Base-by-base conservation (phyloP, 208 protist species). In the Trypanosoma vivax region DNA sequence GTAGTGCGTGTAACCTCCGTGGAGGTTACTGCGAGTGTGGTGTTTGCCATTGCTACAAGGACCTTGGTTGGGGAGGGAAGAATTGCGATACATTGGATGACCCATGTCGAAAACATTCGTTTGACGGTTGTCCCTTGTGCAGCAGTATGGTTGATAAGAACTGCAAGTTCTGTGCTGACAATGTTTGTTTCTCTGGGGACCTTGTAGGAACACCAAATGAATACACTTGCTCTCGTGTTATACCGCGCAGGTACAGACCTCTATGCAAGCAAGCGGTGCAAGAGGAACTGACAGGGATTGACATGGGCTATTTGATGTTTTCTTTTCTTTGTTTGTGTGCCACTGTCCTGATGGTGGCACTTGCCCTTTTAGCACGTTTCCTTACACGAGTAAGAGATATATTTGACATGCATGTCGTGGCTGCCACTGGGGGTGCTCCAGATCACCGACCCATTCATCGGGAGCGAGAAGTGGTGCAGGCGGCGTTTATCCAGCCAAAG, bases 161-260 rank as follows among this genome's bases (percentile, higher is more conserved):
- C 3, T 80, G 73, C 50, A 55, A 31, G 48, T 80, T 72, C 46
- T 80, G 73, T 62, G 49, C 42, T 21, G 73, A 80, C 65, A 55
- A 48, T 27, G 60, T 61, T 37, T 80, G 73, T 59, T 68, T 66
- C 65, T 64, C 66, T 30, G 50, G 46, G 24, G 28, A 50, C 34
- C 50, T 73, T 33, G 47, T 28, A 24, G 72, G 55, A 21, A 60
- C 59, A 5, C 14, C 27, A 23, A 40, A 41, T 39, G 65, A 64
- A 43, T 70, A 79, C 62, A 33, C 43, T 11, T 74, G 67, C 68
- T 71, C 65, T 19, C 50, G 72, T 50, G 46, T 53, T 45, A 45
- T 60, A 27, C 43, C 37, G 2, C 9, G 5, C 6, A n/a, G 34
- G 7, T 11, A 56, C 19, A 3, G 37, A 14, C 19, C 33, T 21